Conservation (phyloP, 805 yeast genomes). For the Yueomyces sp. region DNA sequence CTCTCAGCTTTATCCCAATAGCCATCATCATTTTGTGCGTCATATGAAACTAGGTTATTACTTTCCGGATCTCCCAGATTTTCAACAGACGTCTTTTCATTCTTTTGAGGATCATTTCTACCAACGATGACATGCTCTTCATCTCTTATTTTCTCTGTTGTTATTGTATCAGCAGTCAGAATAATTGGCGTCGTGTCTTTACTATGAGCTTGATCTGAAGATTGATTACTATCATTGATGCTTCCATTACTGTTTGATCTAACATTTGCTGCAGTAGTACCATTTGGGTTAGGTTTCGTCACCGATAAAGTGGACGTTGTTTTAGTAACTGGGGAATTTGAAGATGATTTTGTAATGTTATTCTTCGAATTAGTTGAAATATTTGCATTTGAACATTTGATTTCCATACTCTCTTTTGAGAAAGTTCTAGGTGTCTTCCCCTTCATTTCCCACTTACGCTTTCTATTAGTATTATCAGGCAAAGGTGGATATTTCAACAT, state of each 20-base stretch:
- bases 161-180: background rate
- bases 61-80: background rate
- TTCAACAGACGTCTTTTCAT: background rate
- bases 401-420: slow-evolving; percentile 8
- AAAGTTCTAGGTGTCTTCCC: slow-evolving; percentile 27
- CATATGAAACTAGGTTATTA: background rate
- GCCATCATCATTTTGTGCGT: background rate
- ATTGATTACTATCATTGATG: background rate
- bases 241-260: background rate
- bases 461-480: slow-evolving; percentile 19
- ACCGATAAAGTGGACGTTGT: background rate
- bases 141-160: slow-evolving; percentile 3
- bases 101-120: background rate
- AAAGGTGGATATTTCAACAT: slow-evolving; percentile 36
- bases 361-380: background rate
- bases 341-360: slow-evolving; percentile 1
- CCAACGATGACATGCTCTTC: slow-evolving; percentile 5
- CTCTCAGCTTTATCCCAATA: background rate
- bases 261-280: background rate
- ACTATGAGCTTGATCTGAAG: background rate
- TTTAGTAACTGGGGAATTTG: background rate
- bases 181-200: background rate
- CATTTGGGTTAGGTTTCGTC: background rate
- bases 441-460: slow-evolving; percentile 27
- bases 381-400: background rate